Evolutionary conservation across 108 stramenopile genomes (phyloP).

Genomic region (Cylindrotheca fusiformis): DNA sequence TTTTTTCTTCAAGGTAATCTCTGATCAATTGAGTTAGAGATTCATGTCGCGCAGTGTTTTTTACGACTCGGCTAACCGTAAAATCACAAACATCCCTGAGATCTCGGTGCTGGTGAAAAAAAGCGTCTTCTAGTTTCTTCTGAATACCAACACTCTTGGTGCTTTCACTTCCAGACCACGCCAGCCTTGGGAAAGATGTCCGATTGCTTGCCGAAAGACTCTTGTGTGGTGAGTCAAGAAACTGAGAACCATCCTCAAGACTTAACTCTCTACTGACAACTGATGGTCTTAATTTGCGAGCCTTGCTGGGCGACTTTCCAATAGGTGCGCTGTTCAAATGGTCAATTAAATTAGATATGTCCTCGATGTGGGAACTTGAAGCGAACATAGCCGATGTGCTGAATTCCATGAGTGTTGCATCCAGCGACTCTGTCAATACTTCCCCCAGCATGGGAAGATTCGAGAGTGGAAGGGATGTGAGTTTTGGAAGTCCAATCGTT

Average conservation of each 20-base stretch:
- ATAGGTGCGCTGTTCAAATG: constrained; percentile 11
- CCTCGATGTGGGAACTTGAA: constrained; percentile 52
- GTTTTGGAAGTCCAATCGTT: constrained; percentile 41
- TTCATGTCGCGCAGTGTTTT: constrained; percentile 21
- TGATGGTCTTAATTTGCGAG: constrained; percentile 60
- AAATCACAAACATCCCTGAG: constrained; percentile 68
- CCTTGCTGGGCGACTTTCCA: constrained; percentile 11
- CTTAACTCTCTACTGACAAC: constrained; percentile 30
- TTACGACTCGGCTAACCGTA: constrained; percentile 41
- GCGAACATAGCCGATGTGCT: constrained; percentile 38
- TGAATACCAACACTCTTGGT: constrained; percentile 15
- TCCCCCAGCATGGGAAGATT: neutral
- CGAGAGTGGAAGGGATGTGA: constrained; percentile 26
- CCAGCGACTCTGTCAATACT: constrained; percentile 10
- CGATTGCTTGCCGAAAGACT: neutral
- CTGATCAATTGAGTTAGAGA: neutral
- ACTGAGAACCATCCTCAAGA: neutral
- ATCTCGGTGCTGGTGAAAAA: constrained; percentile 79
- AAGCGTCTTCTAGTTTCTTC: constrained; percentile 61
- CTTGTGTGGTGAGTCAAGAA: neutral
- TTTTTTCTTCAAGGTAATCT: constrained; percentile 6
- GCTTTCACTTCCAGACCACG: neutral
- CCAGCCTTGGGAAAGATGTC: neutral
- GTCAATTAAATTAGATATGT: constrained; percentile 47
- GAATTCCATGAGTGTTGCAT: constrained; percentile 34